These are phyloP conservation scores for Hymenoscyphus infarciens DNA, from an alignment of 2,329 filamentous ascomycete species.

Conservation along the genomic window DNA sequence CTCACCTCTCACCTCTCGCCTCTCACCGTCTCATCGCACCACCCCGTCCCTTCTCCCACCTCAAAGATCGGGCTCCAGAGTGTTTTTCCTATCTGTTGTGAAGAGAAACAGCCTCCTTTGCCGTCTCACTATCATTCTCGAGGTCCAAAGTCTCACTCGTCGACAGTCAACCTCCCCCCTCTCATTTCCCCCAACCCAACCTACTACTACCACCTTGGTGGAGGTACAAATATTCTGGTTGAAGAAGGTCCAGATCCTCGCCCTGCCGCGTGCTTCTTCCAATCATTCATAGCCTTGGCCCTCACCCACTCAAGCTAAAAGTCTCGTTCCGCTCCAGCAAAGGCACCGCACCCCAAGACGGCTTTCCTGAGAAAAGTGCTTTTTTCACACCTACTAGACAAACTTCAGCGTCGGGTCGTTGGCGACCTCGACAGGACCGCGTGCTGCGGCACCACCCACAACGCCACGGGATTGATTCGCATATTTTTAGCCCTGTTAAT, in stretches of 20 bases:
- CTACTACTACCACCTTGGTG: neutral
- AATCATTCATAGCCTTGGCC: constrained; percentile 3
- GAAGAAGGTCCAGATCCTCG: neutral
- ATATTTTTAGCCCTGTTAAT: constrained; percentile 6
- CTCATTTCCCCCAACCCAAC: neutral
- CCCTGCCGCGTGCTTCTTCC: neutral
- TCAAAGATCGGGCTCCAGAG: neutral
- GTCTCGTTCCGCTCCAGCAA: neutral
- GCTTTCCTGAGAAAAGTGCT: neutral
- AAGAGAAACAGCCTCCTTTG: neutral
- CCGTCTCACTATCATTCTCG: constrained; percentile 1
- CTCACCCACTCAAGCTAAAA: neutral
- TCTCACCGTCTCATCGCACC: constrained; percentile 5
- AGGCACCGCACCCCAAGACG: neutral
- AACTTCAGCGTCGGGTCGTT: neutral
- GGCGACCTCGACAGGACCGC: constrained; percentile 14
- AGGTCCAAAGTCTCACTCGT: constrained; percentile 2
- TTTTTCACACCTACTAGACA: neutral
- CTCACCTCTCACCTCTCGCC: constrained; percentile 5
- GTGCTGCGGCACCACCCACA: neutral
- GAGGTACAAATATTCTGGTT: constrained; percentile 3
- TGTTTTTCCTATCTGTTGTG: constrained; percentile 1
- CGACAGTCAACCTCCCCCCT: neutral
- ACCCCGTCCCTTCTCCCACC: neutral
- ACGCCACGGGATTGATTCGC: constrained; percentile 3